Conservation (phyloP, 2,329 filamentous ascomycete genomes). For the Xylariaceae sp. region DNA sequence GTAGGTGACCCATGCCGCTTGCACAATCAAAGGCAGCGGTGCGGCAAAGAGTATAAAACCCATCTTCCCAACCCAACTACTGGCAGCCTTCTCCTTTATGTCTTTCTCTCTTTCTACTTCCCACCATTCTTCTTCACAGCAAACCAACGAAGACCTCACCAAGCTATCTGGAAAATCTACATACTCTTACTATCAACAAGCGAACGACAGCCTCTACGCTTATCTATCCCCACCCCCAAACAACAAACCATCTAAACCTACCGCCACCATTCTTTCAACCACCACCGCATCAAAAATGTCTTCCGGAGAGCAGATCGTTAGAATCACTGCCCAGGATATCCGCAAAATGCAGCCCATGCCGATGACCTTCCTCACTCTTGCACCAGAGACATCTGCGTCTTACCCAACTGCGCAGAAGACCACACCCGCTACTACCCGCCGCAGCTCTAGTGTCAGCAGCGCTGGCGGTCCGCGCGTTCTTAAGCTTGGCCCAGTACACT, state of each 20-base stretch:
- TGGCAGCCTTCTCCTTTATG: no score
- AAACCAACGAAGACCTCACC: background rate
- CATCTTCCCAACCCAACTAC: no score
- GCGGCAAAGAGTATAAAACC: no score
- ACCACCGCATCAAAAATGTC: slow-evolving; percentile 25
- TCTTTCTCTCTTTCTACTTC: no score
- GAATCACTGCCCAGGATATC: slow-evolving; percentile 16
- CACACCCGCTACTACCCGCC: slow-evolving; percentile 37
- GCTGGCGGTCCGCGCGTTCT: slow-evolving; percentile 48
- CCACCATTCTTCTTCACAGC: background rate
- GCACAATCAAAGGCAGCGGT: no score
- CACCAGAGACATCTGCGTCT: slow-evolving; percentile 54
- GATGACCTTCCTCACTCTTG: slow-evolving; percentile 51
- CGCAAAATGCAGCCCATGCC: slow-evolving; percentile 28
- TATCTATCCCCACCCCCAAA: no score
- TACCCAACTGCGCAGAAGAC: slow-evolving; percentile 43
- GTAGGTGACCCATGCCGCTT: no score
- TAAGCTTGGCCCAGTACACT: slow-evolving; percentile 63
- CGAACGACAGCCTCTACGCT: background rate
- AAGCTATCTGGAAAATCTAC: no score
- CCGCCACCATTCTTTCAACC: background rate
- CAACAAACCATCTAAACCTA: slow-evolving; percentile 1
- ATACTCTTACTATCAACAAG: slow-evolving; percentile 11
- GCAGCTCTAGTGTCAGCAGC: slow-evolving; percentile 54
- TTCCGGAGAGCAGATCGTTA: slow-evolving; percentile 20